Base-by-base conservation (phyloP, 768 basidiomycete genomes). In the Tricholoma saponaceum region DNA sequence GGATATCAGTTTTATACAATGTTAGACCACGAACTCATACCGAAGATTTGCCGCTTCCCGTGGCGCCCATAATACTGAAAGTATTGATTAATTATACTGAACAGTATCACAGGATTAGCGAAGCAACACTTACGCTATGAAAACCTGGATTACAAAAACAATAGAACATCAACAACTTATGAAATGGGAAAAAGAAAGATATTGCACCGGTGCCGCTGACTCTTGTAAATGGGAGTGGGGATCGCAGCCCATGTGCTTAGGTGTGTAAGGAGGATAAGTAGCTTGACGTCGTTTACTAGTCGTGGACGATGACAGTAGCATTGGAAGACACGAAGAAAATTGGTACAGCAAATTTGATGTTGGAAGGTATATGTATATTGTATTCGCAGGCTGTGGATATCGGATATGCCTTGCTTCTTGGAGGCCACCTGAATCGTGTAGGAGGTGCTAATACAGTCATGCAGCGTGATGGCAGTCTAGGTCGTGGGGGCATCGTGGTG, bases 31-130 rank as follows among this genome's bases (percentile, higher is more conserved):
- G 25, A 35, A 55, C 22, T 3, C 3, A 14, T 18, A 55, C 54
- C 16, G 54, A 8, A 0, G 54, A 44, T 55, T 55, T 55, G 3
- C 54, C 54, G 14, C 43, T 55, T 14, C 54, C 54, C 8, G 54
- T 55, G 1, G 54, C 43, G 23, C 54, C 54, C 54, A 55, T 55
- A 22, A 63, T 41, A 5, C 20, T 44, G 35, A 14, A 7, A 10
- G 20, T 20, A 7, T 41, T 43, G 18, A 20, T 3, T 43, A 43
- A 18, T 20, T 6, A 43, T 39, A 16, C 37, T 43, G 41, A n/a
- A n/a, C n/a, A n/a, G n/a, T 10, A 8, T 3, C 41, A 43, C 7
- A 14, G 6, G 18, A 9, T 18, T 20, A 43, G n/a, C 18, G 6
- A 18, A 43, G 1, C 10, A 43, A 20, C 18, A 16, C 35, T 3